phyloP scores from a whole-genome alignment of 1,139 yeast species.

The Sugiyamaella novakii region DNA sequence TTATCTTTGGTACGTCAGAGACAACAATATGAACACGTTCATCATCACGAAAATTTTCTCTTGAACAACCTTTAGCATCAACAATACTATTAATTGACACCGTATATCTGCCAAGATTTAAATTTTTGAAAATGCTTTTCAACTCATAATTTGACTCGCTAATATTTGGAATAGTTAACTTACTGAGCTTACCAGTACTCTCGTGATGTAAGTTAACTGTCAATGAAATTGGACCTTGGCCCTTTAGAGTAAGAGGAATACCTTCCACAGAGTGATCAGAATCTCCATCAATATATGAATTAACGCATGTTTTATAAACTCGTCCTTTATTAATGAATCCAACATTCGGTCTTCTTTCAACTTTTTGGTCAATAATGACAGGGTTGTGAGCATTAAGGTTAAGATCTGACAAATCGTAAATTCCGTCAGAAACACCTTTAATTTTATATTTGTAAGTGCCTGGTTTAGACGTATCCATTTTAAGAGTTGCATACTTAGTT shows the following conservation, averaged over 20 bases:
- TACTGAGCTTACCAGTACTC: slow-evolving; percentile 52
- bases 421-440: slow-evolving; percentile 64
- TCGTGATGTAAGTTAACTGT: slow-evolving; percentile 58
- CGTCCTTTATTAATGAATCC: slow-evolving; percentile 52
- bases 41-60: slow-evolving; percentile 42
- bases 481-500: slow-evolving; percentile 52
- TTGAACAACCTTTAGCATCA: slow-evolving; percentile 73
- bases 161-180: slow-evolving; percentile 43
- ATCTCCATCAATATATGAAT: slow-evolving; percentile 33
- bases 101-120: slow-evolving; percentile 58
- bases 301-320: slow-evolving; percentile 56
- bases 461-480: slow-evolving; percentile 41
- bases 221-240: slow-evolving; percentile 65
- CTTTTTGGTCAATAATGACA: slow-evolving; percentile 58
- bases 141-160: slow-evolving; percentile 42
- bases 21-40: slow-evolving; percentile 53
- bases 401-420: slow-evolving; percentile 51
- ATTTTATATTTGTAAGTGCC: slow-evolving; percentile 69
- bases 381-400: slow-evolving; percentile 38
- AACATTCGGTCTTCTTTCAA: slow-evolving; percentile 62
- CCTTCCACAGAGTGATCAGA: slow-evolving; percentile 47
- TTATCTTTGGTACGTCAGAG: slow-evolving; percentile 75
- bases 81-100: slow-evolving; percentile 57
- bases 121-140: slow-evolving; percentile 46
- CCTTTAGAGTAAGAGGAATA: slow-evolving; percentile 57